These are phyloP conservation scores for Zarea fungicola DNA, from an alignment of 2,329 filamentous ascomycete species.

Conservation along the genomic window DNA sequence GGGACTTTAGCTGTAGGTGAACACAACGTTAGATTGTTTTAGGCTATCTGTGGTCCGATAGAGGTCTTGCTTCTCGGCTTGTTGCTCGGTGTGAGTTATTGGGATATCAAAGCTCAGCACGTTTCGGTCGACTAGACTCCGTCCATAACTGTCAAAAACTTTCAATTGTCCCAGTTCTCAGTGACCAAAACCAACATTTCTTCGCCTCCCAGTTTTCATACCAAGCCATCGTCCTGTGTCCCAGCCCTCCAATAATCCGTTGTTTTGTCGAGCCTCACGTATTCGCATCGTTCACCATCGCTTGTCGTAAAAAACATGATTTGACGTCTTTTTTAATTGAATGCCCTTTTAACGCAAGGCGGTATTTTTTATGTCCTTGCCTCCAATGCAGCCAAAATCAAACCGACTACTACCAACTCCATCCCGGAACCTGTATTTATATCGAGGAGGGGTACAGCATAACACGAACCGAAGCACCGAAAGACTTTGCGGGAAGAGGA, in stretches of 20 bases:
- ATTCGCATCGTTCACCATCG: constrained; percentile 1
- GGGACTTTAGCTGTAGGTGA: constrained; percentile 13
- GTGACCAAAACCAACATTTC: too few relatives aligned
- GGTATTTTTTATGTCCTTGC: constrained; percentile 49
- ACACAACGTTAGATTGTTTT: constrained; percentile 11
- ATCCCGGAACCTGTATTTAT: constrained; percentile 59
- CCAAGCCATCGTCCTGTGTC: background rate
- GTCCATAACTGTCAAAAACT: background rate
- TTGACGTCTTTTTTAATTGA: constrained; percentile 48
- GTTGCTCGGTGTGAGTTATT: constrained; percentile 8
- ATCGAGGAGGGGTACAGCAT: constrained; percentile 98
- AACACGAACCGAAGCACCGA: constrained; percentile 92
- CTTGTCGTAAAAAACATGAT: constrained; percentile 20
- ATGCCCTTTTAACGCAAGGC: constrained; percentile 47
- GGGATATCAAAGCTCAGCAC: constrained; percentile 4
- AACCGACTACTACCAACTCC: constrained; percentile 60
- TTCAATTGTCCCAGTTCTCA: too few relatives aligned
- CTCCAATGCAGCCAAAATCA: constrained; percentile 55
- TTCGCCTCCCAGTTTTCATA: too few relatives aligned
- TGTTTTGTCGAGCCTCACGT: constrained; percentile 4
- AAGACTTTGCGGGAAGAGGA: constrained; percentile 94
- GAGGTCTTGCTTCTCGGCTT: constrained; percentile 10
- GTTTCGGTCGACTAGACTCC: too few relatives aligned
- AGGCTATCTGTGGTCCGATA: constrained; percentile 12
- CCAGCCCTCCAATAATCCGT: background rate